Conservation (phyloP, 371 early-diverging fungal species). For the Thermomucor indicae-seudaticae region DNA sequence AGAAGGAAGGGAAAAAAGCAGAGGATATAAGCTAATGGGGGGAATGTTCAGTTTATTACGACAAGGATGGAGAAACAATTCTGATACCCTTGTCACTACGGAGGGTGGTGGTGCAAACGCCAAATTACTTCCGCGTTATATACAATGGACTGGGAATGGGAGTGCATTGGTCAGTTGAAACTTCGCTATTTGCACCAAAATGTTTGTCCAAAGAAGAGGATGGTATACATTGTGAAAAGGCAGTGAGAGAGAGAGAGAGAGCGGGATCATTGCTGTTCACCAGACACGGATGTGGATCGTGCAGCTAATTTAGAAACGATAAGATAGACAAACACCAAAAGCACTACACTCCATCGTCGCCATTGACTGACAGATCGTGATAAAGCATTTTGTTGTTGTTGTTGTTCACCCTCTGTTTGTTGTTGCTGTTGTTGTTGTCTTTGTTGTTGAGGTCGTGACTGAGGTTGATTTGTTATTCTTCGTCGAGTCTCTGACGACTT, state of each 20-base stretch:
- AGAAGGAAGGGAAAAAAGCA: no score
- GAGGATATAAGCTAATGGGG: no score
- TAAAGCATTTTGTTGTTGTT: conserved; percentile 19
- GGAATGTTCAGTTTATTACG: no score
- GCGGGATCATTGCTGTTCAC: not conserved
- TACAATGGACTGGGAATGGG: no score
- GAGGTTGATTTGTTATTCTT: conserved; percentile 14
- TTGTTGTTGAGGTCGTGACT: conserved; percentile 12
- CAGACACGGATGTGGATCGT: conserved; percentile 21
- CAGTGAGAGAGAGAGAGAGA: conserved; percentile 1
- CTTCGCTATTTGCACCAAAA: no score
- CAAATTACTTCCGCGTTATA: no score
- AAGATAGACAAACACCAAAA: conserved; percentile 52
- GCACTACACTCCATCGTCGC: conserved; percentile 53
- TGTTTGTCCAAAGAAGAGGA: no score
- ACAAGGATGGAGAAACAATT: no score
- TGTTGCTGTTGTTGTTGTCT: conserved; percentile 17
- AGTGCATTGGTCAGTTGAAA: no score
- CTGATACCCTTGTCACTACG: no score
- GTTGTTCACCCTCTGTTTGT: conserved; percentile 3
- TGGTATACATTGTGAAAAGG: no score
- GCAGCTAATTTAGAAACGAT: conserved; percentile 38
- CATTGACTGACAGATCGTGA: conserved; percentile 40
- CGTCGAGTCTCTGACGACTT: conserved; percentile 6
- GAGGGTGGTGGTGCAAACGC: no score